phyloP scores from a whole-genome alignment of 2,329 filamentous ascomycete species.

The Arachnomyces sp. region DNA sequence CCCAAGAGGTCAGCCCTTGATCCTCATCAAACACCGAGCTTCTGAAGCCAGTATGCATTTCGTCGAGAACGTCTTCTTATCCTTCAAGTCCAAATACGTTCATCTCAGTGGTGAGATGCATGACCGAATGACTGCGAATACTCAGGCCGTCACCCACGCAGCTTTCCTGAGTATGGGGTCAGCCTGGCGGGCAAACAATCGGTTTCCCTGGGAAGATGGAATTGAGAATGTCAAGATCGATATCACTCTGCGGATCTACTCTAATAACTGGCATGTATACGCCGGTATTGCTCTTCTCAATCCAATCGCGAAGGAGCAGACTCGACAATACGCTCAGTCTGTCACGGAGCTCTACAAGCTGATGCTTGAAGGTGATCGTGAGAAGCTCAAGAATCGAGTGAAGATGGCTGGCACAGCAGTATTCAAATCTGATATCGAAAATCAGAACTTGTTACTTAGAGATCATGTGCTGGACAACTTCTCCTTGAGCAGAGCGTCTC shows the following conservation, averaged over 20 bases:
- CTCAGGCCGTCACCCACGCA: constrained; percentile 93
- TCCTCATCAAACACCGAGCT: constrained; percentile 85
- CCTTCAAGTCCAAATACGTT: constrained; percentile 77
- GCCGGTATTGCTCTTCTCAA: constrained; percentile 95
- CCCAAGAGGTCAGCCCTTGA: constrained; percentile 79
- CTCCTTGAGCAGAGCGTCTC: constrained; percentile 63
- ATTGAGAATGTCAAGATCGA: constrained; percentile 99
- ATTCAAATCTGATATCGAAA: constrained; percentile 46
- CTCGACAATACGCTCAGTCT: constrained; percentile 83
- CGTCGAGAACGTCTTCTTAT: constrained; percentile 72
- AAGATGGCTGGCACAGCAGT: constrained; percentile 70
- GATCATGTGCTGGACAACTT: constrained; percentile 84
- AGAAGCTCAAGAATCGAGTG: constrained; percentile 68
- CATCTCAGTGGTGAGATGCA: constrained; percentile 80
- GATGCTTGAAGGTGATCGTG: constrained; percentile 77
- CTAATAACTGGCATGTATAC: constrained; percentile 99
- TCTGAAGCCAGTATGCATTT: constrained; percentile 66
- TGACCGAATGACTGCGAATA: constrained; percentile 96
- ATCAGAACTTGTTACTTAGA: constrained; percentile 59
- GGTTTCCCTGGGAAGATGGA: constrained; percentile 99
- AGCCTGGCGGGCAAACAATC: constrained; percentile 87
- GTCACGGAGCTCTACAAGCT: constrained; percentile 94
- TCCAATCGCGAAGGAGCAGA: constrained; percentile 83
- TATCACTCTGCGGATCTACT: constrained; percentile 91
- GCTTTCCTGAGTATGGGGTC: constrained; percentile 97